Conservation (phyloP, 257 asterid genomes). For the Solanum sejunctum region DNA sequence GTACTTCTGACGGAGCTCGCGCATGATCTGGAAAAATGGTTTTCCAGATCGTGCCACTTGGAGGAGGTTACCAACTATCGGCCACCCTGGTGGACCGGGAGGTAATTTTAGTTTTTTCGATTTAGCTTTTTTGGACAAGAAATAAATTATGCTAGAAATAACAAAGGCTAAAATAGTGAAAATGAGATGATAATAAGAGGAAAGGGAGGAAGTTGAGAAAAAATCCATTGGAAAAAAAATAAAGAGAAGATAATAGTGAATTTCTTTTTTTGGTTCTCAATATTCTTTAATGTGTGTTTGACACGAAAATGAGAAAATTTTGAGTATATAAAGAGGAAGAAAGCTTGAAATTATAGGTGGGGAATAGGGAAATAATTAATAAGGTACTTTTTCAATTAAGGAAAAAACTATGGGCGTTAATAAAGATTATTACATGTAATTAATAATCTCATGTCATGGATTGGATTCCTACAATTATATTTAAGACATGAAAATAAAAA, state of each 20-base stretch:
- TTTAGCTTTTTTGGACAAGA: constrained; percentile 21
- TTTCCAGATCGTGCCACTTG: constrained; percentile 82
- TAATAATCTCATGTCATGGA: background rate
- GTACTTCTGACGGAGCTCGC: constrained; percentile 47
- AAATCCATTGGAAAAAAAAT: constrained; percentile 19
- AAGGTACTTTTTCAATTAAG: background rate
- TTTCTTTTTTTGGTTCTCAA: background rate
- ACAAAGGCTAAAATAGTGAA: constrained; percentile 53
- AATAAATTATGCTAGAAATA: constrained; percentile 33
- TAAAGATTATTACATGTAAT: background rate
- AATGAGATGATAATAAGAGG: constrained; percentile 36
- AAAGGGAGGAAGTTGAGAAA: constrained; percentile 19
- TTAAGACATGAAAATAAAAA: background rate
- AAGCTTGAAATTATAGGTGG: background rate
- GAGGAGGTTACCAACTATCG: constrained; percentile 77
- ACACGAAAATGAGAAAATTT: background rate
- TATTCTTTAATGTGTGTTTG: background rate
- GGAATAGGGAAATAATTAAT: background rate
- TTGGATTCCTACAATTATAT: too few species aligned
- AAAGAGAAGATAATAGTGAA: background rate
- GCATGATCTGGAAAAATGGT: constrained; percentile 51
- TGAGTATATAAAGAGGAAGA: background rate
- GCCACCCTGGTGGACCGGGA: constrained; percentile 91
- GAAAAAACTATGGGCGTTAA: background rate
- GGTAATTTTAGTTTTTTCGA: constrained; percentile 54